phyloP scores from a whole-genome alignment of 495 filamentous ascomycete genomes.

The Polyplosphaeria fusca region DNA sequence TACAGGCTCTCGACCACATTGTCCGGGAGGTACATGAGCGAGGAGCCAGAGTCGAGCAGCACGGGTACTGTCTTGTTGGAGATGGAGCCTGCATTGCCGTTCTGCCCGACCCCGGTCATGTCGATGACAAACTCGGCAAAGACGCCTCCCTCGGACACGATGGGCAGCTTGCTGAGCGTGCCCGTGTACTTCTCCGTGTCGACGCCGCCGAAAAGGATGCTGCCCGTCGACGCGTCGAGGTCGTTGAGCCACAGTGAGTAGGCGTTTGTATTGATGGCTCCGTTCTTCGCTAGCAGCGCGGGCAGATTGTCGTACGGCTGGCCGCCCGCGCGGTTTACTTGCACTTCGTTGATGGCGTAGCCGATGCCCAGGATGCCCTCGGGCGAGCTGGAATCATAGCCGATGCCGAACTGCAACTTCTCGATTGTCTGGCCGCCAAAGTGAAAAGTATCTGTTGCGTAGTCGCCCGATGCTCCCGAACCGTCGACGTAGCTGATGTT shows the following conservation, averaged over 20 bases:
- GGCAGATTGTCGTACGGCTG: constrained; percentile 76
- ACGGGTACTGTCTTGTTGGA: constrained; percentile 61
- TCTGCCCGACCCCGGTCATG: constrained; percentile 61
- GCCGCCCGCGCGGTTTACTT: constrained; percentile 59
- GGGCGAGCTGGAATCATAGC: constrained; percentile 64
- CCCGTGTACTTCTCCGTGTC: constrained; percentile 77
- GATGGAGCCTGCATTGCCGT: constrained; percentile 48
- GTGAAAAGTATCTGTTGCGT: constrained; percentile 71
- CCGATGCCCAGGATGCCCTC: constrained; percentile 91
- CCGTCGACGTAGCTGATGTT: constrained; percentile 91
- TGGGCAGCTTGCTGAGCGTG: constrained; percentile 68
- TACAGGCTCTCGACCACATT: constrained; percentile 62
- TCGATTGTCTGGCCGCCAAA: constrained; percentile 62
- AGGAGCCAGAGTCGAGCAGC: constrained; percentile 86
- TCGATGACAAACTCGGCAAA: constrained; percentile 81
- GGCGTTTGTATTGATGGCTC: constrained; percentile 71
- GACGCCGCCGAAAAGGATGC: constrained; percentile 88
- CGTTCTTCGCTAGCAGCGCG: constrained; percentile 64
- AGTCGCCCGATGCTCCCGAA: constrained; percentile 75
- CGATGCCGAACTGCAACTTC: constrained; percentile 81
- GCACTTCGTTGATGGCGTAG: constrained; percentile 79
- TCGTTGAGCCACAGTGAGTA: constrained; percentile 91
- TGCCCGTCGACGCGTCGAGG: constrained; percentile 63
- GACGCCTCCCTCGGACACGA: constrained; percentile 44
- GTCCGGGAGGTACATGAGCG: constrained; percentile 83